Percentiles rank a stretch among this genome's conserved stretches.
phyloP scores from a whole-genome alignment of 2,329 filamentous ascomycete genomes.

The Monilinia laxa region DNA sequence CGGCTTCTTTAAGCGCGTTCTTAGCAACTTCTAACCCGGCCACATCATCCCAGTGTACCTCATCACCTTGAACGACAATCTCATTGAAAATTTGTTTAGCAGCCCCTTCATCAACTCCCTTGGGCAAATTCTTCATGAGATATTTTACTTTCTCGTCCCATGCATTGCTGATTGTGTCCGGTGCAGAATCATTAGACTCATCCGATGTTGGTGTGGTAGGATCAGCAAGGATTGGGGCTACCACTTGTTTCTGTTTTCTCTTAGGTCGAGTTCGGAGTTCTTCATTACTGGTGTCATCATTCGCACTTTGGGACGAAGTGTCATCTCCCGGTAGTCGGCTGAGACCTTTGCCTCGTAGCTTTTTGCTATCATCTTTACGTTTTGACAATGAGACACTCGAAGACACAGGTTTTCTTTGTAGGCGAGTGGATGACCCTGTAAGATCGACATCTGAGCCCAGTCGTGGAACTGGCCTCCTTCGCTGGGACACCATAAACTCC shows the following conservation, averaged over 20 bases:
- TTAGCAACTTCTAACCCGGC: slow-evolving; percentile 90
- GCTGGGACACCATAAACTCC: slow-evolving; percentile 37
- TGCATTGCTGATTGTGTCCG: slow-evolving; percentile 47
- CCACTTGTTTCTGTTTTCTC: slow-evolving; percentile 41
- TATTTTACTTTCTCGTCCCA: slow-evolving; percentile 63
- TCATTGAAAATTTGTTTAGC: slow-evolving; percentile 95
- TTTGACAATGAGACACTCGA: slow-evolving; percentile 40
- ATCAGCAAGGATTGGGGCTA: slow-evolving; percentile 41
- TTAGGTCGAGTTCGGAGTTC: slow-evolving; percentile 31
- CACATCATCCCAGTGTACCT: slow-evolving; percentile 92
- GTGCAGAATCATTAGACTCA: slow-evolving; percentile 45
- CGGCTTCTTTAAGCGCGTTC: slow-evolving; percentile 86
- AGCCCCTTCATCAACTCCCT: slow-evolving; percentile 76
- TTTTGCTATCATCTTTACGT: slow-evolving; percentile 34
- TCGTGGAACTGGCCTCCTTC: slow-evolving; percentile 33
- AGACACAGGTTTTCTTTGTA: slow-evolving; percentile 40
- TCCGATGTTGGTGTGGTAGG: slow-evolving; percentile 48
- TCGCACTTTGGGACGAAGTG: slow-evolving; percentile 36
- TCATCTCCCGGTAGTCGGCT: slow-evolving; percentile 33
- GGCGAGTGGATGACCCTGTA: slow-evolving; percentile 23
- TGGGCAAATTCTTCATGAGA: slow-evolving; percentile 74
- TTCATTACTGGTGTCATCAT: slow-evolving; percentile 39
- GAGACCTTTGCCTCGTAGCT: slow-evolving; percentile 29
- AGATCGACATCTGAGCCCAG: slow-evolving; percentile 24
- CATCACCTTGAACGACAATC: slow-evolving; percentile 89